Conservation (phyloP, 768 basidiomycete species). For the Kwoniella mangroviensis region DNA sequence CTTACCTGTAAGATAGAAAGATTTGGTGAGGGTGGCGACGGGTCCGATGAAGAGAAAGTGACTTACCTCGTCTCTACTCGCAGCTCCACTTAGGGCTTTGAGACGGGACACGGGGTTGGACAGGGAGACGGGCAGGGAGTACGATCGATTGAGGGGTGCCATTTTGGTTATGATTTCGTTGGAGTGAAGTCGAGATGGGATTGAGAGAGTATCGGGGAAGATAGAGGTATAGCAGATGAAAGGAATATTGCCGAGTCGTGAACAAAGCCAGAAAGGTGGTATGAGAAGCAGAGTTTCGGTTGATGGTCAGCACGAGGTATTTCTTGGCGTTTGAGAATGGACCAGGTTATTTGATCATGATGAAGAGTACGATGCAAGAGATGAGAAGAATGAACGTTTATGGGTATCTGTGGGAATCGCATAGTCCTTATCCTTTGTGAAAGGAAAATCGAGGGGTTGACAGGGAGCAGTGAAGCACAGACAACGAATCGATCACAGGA, state of each 20-base stretch:
- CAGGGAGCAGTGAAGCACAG: neutral
- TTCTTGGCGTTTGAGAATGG: slow-evolving; percentile 26
- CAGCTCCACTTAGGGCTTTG: slow-evolving; percentile 52
- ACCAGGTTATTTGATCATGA: neutral
- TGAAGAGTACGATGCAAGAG: neutral
- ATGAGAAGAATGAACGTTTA: neutral
- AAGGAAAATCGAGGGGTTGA: no score
- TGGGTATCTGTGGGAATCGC: neutral
- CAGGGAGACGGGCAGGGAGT: slow-evolving; percentile 54
- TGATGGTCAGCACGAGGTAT: slow-evolving; percentile 10
- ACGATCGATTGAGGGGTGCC: slow-evolving; percentile 55
- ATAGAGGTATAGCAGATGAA: neutral
- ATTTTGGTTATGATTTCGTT: slow-evolving; percentile 23
- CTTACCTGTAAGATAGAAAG: slow-evolving; percentile 32
- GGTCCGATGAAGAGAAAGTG: slow-evolving; percentile 5
- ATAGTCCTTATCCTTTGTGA: neutral
- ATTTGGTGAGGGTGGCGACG: neutral
- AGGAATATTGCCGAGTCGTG: neutral
- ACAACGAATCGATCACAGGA: neutral
- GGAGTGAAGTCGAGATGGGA: slow-evolving; percentile 9
- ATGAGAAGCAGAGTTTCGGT: neutral
- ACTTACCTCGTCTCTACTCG: slow-evolving; percentile 55
- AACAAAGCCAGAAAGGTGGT: neutral
- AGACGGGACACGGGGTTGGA: slow-evolving; percentile 49
- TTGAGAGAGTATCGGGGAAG: neutral